Percentiles rank a stretch among this genome's conserved stretches.
phyloP scores from a whole-genome alignment of 768 basidiomycete genomes.

The Galerina sulciceps region DNA sequence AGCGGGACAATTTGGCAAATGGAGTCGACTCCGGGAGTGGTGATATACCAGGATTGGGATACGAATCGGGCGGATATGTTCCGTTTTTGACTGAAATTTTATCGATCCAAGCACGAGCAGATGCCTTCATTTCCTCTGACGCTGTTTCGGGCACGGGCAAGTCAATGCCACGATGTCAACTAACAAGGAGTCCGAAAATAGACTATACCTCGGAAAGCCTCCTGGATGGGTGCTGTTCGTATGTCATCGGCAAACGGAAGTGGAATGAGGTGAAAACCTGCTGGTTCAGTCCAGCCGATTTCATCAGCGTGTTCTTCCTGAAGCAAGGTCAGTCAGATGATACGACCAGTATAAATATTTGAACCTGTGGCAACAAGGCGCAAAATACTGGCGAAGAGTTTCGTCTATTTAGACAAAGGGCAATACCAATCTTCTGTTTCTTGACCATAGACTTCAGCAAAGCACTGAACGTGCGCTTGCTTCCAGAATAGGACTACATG shows the following conservation, averaged over 20 bases:
- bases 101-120: slow-evolving; percentile 75
- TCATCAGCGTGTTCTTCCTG: slow-evolving; percentile 75
- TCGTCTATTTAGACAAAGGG: slow-evolving; percentile 65
- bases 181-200: not conserved
- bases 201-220: slow-evolving; percentile 61
- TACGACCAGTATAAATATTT: not conserved
- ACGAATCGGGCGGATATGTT: slow-evolving; percentile 85
- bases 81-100: slow-evolving; percentile 81
- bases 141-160: slow-evolving; percentile 45
- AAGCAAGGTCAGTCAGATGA: not conserved
- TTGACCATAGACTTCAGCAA: slow-evolving; percentile 81
- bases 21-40: not conserved
- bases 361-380: slow-evolving; percentile 85
- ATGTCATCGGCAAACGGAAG: slow-evolving; percentile 97
- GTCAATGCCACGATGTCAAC: not conserved
- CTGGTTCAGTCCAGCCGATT: slow-evolving; percentile 78
- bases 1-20: not conserved
- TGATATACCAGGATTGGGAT: slow-evolving; percentile 85
- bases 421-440: slow-evolving; percentile 85
- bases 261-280: slow-evolving; percentile 91
- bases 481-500: slow-evolving; percentile 77
- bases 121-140: slow-evolving; percentile 64
- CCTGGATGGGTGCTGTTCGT: slow-evolving; percentile 72
- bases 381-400: slow-evolving; percentile 83
- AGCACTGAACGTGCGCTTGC: slow-evolving; percentile 90